These are phyloP conservation scores for Cinchona pubescens DNA, from an alignment of 257 asterid species.

Conservation along the genomic window DNA sequence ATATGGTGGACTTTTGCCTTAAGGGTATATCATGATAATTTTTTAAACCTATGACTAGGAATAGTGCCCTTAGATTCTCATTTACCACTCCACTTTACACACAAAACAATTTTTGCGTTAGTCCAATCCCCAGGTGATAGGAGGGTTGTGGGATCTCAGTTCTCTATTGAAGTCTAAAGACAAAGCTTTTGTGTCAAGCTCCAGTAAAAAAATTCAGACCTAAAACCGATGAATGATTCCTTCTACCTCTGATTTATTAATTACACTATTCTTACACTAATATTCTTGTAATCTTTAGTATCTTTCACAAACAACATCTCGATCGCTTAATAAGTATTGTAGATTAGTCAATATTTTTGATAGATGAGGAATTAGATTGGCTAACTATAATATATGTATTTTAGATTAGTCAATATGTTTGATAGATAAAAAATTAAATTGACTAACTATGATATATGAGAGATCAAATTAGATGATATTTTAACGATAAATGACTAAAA, in stretches of 20 bases:
- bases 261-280: not conserved
- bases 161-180: not conserved
- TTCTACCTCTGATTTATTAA: not conserved
- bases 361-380: no score
- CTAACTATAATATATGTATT: no score
- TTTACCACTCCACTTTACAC: not conserved
- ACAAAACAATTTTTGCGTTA: not conserved
- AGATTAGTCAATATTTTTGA: no score
- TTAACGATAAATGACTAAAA: no score
- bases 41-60: not conserved
- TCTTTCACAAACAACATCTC: not conserved
- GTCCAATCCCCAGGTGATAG: conserved; percentile 14
- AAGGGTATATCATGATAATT: not conserved
- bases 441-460: no score
- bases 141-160: conserved; percentile 8
- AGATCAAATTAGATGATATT: no score
- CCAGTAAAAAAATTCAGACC: not conserved
- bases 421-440: no score
- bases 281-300: not conserved
- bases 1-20: not conserved
- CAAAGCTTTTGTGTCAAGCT: not conserved
- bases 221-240: not conserved
- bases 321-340: no score
- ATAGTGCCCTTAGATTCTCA: not conserved
- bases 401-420: no score